Conservation (phyloP, 2,329 filamentous ascomycete species). For the Colletotrichum sojae region DNA sequence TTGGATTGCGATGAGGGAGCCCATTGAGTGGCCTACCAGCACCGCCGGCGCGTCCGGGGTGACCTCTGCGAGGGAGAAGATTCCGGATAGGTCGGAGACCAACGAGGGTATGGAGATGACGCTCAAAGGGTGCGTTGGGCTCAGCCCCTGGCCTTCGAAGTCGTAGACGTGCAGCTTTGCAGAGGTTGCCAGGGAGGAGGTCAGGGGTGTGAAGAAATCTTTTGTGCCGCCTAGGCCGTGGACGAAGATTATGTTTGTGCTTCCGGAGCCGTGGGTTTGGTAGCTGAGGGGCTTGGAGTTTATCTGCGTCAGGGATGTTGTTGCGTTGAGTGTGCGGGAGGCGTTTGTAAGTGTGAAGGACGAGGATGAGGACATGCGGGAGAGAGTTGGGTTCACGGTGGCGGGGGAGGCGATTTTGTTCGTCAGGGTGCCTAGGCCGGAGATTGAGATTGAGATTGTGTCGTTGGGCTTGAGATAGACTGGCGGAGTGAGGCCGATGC, state of each 20-base stretch:
- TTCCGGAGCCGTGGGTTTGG: slow-evolving; percentile 47
- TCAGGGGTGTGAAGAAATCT: slow-evolving; percentile 61
- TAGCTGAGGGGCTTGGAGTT: slow-evolving; percentile 59
- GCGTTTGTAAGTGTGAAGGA: slow-evolving; percentile 38
- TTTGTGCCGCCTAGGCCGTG: slow-evolving; percentile 67
- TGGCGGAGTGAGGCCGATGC: slow-evolving; percentile 59
- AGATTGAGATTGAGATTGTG: slow-evolving; percentile 56
- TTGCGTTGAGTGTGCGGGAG: slow-evolving; percentile 39
- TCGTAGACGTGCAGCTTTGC: slow-evolving; percentile 62
- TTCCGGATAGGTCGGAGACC: slow-evolving; percentile 55
- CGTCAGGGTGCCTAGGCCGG: slow-evolving; percentile 56
- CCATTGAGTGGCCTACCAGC: slow-evolving; percentile 66
- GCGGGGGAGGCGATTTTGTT: slow-evolving; percentile 52
- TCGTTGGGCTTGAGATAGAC: slow-evolving; percentile 58
- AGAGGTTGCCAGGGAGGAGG: slow-evolving; percentile 49
- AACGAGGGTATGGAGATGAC: slow-evolving; percentile 59
- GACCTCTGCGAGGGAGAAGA: slow-evolving; percentile 54
- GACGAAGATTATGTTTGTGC: slow-evolving; percentile 62
- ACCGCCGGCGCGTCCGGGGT: slow-evolving; percentile 49
- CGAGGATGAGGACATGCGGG: slow-evolving; percentile 39
- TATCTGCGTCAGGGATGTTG: slow-evolving; percentile 51
- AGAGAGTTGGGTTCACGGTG: slow-evolving; percentile 46
- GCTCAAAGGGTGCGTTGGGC: slow-evolving; percentile 63
- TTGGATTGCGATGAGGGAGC: slow-evolving; percentile 61
- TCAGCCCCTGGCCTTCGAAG: slow-evolving; percentile 69